Evolutionary conservation across 306 rosid species (phyloP).

Genomic region (Comarum palustre): DNA sequence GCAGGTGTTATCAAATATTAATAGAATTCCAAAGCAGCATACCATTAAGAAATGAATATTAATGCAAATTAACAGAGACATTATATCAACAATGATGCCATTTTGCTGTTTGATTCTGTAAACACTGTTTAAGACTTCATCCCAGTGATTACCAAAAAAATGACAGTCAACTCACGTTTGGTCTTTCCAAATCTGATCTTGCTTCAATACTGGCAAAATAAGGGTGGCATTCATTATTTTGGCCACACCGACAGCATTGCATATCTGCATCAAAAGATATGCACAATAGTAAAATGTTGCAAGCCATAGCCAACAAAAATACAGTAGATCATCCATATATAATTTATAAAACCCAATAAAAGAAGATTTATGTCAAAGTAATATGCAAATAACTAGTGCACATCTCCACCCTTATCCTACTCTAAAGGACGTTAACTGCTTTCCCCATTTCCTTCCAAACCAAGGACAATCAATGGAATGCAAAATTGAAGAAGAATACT

Average conservation of each 20-base stretch:
- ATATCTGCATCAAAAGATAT: constrained; percentile 60
- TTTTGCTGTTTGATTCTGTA: neutral
- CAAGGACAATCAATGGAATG: neutral
- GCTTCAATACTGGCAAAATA: constrained; percentile 94
- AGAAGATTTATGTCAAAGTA: neutral
- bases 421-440: neutral
- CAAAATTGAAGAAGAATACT: neutral
- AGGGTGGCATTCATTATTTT: constrained; percentile 96
- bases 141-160: neutral
- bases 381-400: neutral
- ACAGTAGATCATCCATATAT: neutral
- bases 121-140: neutral
- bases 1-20: constrained; percentile 32
- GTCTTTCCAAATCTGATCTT: constrained; percentile 99
- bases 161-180: constrained; percentile 66
- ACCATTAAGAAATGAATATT: neutral
- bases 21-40: constrained; percentile 13
- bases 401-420: neutral
- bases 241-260: constrained; percentile 99
- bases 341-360: neutral
- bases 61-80: neutral
- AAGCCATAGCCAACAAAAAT: neutral
- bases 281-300: neutral
- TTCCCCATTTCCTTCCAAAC: neutral
- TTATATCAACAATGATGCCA: neutral